Base-by-base conservation (phyloP, 2,329 filamentous ascomycete species). In the Ceratocystis albifundus region DNA sequence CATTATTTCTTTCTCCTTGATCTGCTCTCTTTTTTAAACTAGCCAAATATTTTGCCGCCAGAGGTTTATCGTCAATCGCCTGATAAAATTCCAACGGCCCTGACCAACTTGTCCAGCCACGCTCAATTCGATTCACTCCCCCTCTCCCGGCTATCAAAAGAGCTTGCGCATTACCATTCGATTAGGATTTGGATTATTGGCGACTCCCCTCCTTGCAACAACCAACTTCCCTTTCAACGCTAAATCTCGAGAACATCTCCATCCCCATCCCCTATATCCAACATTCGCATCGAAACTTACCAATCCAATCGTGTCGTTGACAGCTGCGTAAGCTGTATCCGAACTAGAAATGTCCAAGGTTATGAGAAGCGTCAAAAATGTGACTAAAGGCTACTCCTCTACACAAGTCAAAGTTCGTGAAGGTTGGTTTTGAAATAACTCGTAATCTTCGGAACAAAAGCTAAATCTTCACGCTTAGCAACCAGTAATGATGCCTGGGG, bases 401-500 rank as follows among this genome's bases (percentile, higher is more conserved):
- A 90, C 95, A 73, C 93, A 99, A 82, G 90, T 97, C 76, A 97
- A 97, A 81, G 94, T 99, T 77, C 87, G 92, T 80, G 93, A 96
- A 89, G 91, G 91, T 96, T 79, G 70, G 86, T 78, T 57, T 44
- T 22, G 36, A 3, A 46, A 64, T 17, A 53, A 6, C 36, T 10
- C 20, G 25, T 22, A 22, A 20, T 45, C 20, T 7, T 20, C 32
- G 22, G n/a, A 30, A 20, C 36, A 45, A 28, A 25, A 67, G 61
- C 66, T 22, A 48, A 68, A 46, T 36, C 66, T 45, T 32, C 64
- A 59, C 28, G n/a, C 71, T 68, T 75, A 97, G 94, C 94, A 69
- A 99, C 94, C 69, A 97, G 92, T 79, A 99, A 99, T 76, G 94
- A 97, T 74, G 90, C 92, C 79, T 99, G 94, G 94, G 94, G 94